Percentiles rank a stretch among this genome's conserved stretches.
Conservation (phyloP, 169 alveolate species). For the Cryptosporidium sp. region DNA sequence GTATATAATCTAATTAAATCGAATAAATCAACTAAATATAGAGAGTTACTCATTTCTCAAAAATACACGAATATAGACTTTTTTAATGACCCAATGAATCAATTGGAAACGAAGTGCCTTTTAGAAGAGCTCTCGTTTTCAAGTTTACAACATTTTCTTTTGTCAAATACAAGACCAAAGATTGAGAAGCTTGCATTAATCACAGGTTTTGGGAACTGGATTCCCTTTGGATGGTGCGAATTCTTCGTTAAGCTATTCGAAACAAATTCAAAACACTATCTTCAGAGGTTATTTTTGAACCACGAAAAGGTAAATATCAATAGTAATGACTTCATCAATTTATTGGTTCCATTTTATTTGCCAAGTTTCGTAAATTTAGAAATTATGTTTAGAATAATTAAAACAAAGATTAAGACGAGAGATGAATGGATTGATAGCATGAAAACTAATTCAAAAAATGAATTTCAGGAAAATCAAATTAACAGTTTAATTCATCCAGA, state of each 20-base stretch:
- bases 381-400: constrained; percentile 26
- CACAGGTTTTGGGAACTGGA: constrained; percentile 71
- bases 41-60: neutral
- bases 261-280: constrained; percentile 22
- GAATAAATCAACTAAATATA: neutral
- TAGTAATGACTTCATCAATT: constrained; percentile 25
- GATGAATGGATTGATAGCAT: constrained; percentile 59
- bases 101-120: constrained; percentile 44
- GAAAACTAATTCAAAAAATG: neutral
- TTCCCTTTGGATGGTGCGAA: constrained; percentile 71
- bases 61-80: constrained; percentile 30
- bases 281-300: constrained; percentile 39
- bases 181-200: constrained; percentile 57
- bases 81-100: constrained; percentile 32
- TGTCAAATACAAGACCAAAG: constrained; percentile 61
- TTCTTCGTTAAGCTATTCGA: constrained; percentile 65
- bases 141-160: constrained; percentile 53
- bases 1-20: constrained; percentile 13
- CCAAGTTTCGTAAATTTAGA: constrained; percentile 44
- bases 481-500: constrained; percentile 48
- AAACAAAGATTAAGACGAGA: constrained; percentile 55
- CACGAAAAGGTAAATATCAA: neutral
- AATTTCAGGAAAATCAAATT: neutral
- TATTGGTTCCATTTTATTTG: constrained; percentile 44
- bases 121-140: constrained; percentile 66